Conservation (phyloP, 2,329 filamentous ascomycete genomes). For the Aspergillus fijiensis region DNA sequence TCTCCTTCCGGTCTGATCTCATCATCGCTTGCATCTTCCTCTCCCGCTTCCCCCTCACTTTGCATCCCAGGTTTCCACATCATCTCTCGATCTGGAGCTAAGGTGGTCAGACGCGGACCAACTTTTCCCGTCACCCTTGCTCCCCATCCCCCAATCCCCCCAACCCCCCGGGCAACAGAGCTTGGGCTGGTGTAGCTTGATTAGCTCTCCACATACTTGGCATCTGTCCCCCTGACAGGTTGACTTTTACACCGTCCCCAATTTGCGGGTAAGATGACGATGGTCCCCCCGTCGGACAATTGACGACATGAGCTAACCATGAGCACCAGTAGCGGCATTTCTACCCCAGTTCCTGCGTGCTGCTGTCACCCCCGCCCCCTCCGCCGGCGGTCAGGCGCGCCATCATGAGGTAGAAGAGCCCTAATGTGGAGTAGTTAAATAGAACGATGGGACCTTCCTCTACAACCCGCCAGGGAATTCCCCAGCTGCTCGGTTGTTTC, state of each 20-base stretch:
- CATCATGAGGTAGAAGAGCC: slow-evolving; percentile 20
- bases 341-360: slow-evolving; percentile 18
- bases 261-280: slow-evolving; percentile 17
- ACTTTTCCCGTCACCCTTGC: slow-evolving; percentile 7
- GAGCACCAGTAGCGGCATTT: slow-evolving; percentile 16
- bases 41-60: background rate
- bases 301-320: slow-evolving; percentile 20
- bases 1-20: background rate
- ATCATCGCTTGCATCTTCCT: background rate
- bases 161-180: background rate
- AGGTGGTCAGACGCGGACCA: slow-evolving; percentile 10
- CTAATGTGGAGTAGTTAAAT: slow-evolving; percentile 13
- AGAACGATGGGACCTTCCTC: slow-evolving; percentile 19
- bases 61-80: background rate
- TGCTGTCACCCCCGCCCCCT: slow-evolving; percentile 14
- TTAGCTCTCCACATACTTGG: background rate
- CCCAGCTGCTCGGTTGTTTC: slow-evolving; percentile 26
- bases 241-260: background rate
- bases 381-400: slow-evolving; percentile 19
- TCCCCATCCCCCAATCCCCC: background rate
- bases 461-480: slow-evolving; percentile 14
- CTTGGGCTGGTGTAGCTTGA: background rate
- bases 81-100: background rate
- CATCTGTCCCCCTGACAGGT: slow-evolving; percentile 1
- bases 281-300: slow-evolving; percentile 22